Percentiles rank a stretch among this genome's conserved stretches.
Evolutionary conservation across 768 basidiomycete species (phyloP).

Genomic region (Auricularia sp.): DNA sequence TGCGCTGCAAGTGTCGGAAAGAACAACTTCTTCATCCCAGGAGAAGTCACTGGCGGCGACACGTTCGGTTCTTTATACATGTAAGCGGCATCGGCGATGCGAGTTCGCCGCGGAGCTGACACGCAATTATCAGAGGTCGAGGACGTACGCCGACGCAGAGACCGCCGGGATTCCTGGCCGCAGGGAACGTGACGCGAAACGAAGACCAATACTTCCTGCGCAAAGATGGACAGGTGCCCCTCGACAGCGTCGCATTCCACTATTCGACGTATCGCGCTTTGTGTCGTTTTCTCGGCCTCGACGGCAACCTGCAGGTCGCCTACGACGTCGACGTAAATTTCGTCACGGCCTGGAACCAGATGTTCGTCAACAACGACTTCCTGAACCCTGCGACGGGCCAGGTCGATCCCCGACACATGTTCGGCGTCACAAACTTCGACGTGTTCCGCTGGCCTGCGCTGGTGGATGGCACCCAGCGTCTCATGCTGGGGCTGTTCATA

Average conservation of each 20-base stretch:
- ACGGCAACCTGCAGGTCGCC: conserved; percentile 85
- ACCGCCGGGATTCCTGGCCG: conserved; percentile 57
- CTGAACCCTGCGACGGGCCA: conserved; percentile 54
- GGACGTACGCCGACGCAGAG: conserved; percentile 67
- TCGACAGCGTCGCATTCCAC: conserved; percentile 84
- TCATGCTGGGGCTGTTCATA: conserved; percentile 69
- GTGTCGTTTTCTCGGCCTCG: conserved; percentile 87
- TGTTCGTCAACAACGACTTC: conserved; percentile 83
- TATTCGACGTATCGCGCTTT: conserved; percentile 87
- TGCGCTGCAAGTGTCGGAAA: conserved; percentile 70
- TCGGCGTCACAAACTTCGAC: conserved; percentile 89
- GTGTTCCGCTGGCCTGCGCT: conserved; percentile 89
- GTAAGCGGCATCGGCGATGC: conserved; percentile 30
- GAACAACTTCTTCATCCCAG: conserved; percentile 81
- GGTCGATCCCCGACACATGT: conserved; percentile 83
- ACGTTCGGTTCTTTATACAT: conserved; percentile 80
- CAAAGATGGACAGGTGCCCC: conserved; percentile 41
- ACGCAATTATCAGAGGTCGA: conserved; percentile 50
- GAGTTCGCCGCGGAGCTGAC: neutral
- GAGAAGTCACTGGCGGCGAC: conserved; percentile 92
- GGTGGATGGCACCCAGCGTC: conserved; percentile 70
- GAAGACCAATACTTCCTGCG: conserved; percentile 76
- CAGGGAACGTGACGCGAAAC: conserved; percentile 51
- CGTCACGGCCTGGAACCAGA: conserved; percentile 83
- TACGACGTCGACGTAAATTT: conserved; percentile 79